A percentile compares a stretch with the other conserved stretches of the same genome.
phyloP scores from a whole-genome alignment of 768 basidiomycete species.

The Ramaria sp. region DNA sequence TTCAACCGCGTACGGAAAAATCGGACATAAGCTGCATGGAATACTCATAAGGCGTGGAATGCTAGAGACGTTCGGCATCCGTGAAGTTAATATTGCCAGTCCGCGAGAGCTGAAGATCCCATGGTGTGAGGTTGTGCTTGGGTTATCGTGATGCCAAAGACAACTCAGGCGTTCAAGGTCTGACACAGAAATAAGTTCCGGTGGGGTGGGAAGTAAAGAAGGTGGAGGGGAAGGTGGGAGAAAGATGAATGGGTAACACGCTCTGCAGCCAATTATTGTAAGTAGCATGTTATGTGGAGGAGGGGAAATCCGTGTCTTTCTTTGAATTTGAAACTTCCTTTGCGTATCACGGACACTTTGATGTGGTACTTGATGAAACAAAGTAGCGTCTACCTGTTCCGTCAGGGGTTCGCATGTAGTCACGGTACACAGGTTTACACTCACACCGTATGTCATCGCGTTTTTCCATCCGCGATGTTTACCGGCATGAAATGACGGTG shows the following conservation, averaged over 20 bases:
- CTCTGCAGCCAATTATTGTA: background rate
- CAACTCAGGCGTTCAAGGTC: background rate
- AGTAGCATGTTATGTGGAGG: background rate
- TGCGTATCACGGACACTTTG: too few relatives aligned
- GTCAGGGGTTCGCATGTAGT: background rate
- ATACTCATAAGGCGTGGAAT: background rate
- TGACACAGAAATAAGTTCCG: background rate
- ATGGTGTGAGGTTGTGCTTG: background rate
- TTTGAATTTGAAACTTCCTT: too few relatives aligned
- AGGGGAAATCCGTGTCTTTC: background rate
- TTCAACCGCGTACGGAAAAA: background rate
- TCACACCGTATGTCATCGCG: background rate
- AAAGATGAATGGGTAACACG: slow-evolving; percentile 1
- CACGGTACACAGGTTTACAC: background rate
- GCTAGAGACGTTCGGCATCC: slow-evolving; percentile 3
- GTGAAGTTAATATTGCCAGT: background rate
- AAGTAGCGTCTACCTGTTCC: background rate
- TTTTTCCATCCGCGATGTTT: background rate
- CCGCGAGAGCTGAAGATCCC: background rate
- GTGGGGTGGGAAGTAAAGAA: background rate
- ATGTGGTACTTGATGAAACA: slow-evolving; percentile 5
- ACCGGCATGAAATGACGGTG: slow-evolving; percentile 1
- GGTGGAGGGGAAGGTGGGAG: slow-evolving; percentile 4
- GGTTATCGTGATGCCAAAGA: too few relatives aligned
- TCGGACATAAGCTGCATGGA: slow-evolving; percentile 1